A percentile compares a stretch with the other conserved stretches of the same genome.
These are phyloP conservation scores for Stramenopiles sp. DNA, from an alignment of 352 stramenopile genomes.

Conservation along the genomic window DNA sequence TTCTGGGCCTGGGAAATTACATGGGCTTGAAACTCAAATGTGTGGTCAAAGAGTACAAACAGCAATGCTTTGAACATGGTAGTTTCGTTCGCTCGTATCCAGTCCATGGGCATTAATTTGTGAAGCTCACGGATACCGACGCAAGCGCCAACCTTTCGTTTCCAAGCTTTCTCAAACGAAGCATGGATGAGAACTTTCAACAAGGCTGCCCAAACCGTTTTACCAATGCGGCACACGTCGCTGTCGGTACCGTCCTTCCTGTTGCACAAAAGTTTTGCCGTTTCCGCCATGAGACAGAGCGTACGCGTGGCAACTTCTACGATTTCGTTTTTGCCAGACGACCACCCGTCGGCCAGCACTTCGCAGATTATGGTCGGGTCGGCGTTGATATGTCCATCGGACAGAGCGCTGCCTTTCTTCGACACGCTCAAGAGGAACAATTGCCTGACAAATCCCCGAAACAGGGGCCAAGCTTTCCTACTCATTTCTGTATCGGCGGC, in stretches of 20 bases:
- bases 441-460: slow-evolving; percentile 36
- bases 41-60: slow-evolving; percentile 59
- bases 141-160: slow-evolving; percentile 49
- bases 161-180: slow-evolving; percentile 62
- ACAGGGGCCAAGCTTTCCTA: slow-evolving; percentile 31
- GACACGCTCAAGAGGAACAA: slow-evolving; percentile 34
- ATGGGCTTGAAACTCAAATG: slow-evolving; percentile 38
- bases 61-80: slow-evolving; percentile 54
- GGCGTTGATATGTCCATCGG: background rate
- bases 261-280: slow-evolving; percentile 21
- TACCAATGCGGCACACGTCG: too few relatives aligned
- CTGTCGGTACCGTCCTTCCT: slow-evolving; percentile 26
- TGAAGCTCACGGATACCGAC: slow-evolving; percentile 43
- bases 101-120: slow-evolving; percentile 38
- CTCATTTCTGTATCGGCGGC: slow-evolving; percentile 49
- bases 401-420: slow-evolving; percentile 7
- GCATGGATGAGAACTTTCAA: slow-evolving; percentile 55
- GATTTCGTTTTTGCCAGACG: slow-evolving; percentile 35
- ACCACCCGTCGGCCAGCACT: slow-evolving; percentile 38
- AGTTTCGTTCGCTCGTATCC: slow-evolving; percentile 59
- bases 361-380: slow-evolving; percentile 16
- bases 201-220: slow-evolving; percentile 27
- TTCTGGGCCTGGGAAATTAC: background rate
- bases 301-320: slow-evolving; percentile 36
- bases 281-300: slow-evolving; percentile 35